Percentiles rank a stretch among this genome's conserved stretches.
Conservation (phyloP, 1,139 yeast species). For the Sugiyamaella sp. region DNA sequence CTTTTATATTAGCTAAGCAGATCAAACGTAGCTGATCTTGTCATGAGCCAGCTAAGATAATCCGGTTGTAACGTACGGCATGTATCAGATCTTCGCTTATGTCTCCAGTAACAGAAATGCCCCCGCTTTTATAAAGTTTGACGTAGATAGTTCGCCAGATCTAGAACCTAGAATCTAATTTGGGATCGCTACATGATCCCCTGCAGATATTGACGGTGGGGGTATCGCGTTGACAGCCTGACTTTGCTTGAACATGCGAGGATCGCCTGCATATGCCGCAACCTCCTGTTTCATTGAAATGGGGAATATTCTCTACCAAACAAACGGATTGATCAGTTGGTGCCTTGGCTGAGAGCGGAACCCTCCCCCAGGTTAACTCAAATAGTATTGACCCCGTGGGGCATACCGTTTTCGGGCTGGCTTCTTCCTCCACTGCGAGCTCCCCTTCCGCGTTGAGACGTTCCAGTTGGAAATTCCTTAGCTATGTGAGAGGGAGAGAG, state of each 20-base stretch:
- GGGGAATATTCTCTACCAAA: too few species aligned
- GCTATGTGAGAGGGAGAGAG: too few species aligned
- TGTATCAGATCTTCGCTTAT: background rate
- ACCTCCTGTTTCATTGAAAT: too few species aligned
- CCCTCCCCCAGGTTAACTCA: too few species aligned
- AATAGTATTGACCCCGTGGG: too few species aligned
- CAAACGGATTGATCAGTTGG: too few species aligned
- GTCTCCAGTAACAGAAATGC: background rate
- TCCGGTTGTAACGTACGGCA: background rate
- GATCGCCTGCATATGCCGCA: background rate
- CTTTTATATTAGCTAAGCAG: background rate
- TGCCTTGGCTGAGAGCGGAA: too few species aligned
- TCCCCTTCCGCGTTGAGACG: too few species aligned
- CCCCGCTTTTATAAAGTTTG: background rate
- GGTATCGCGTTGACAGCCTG: background rate
- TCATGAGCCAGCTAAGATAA: background rate
- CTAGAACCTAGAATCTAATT: background rate
- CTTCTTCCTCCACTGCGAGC: too few species aligned
- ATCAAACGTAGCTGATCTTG: too few species aligned
- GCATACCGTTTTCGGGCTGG: too few species aligned
- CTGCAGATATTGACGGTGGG: background rate
- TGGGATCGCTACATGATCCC: background rate
- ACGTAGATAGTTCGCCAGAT: background rate
- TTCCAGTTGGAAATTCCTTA: too few species aligned
- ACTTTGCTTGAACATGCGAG: background rate